A percentile compares a stretch with the other conserved stretches of the same genome.
These are phyloP conservation scores for Geranium brycei DNA, from an alignment of 345 rosid species.

Conservation along the genomic window DNA sequence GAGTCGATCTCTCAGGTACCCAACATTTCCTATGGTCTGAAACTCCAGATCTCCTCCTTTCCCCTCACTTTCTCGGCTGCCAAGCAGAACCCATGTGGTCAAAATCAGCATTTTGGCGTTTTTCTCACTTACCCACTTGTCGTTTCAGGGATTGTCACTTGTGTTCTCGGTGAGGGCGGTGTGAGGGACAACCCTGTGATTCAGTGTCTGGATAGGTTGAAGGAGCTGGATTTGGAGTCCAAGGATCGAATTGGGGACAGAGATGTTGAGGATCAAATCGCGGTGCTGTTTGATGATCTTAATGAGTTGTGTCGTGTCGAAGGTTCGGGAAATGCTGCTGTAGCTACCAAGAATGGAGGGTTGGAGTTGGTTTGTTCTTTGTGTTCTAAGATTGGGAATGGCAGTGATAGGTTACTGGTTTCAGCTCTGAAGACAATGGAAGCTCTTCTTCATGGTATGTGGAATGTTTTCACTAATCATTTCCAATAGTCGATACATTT, in stretches of 20 bases:
- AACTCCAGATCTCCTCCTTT: neutral
- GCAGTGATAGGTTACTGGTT: conserved; percentile 21
- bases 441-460: conserved; percentile 50
- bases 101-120: neutral
- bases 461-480: neutral
- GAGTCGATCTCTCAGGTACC: conserved; percentile 84
- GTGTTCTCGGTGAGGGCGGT: conserved; percentile 56
- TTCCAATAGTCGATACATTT: neutral
- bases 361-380: conserved; percentile 49
- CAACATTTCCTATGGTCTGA: neutral
- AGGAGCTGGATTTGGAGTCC: conserved; percentile 18
- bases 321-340: conserved; percentile 46
- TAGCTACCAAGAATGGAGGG: conserved; percentile 56
- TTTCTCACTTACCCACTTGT: neutral
- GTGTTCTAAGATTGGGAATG: conserved; percentile 37
- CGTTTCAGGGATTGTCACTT: conserved; percentile 55
- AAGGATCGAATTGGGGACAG: conserved; percentile 15
- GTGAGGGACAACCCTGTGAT: conserved; percentile 50
- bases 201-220: conserved; percentile 46
- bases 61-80: neutral
- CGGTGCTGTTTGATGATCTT: conserved; percentile 32
- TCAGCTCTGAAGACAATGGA: conserved; percentile 47
- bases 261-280: conserved; percentile 29
- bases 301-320: conserved; percentile 27
- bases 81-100: neutral